These are phyloP conservation scores for Pisolithus thermaeus DNA, from an alignment of 1,284 basidiomycete genomes.

Conservation along the genomic window DNA sequence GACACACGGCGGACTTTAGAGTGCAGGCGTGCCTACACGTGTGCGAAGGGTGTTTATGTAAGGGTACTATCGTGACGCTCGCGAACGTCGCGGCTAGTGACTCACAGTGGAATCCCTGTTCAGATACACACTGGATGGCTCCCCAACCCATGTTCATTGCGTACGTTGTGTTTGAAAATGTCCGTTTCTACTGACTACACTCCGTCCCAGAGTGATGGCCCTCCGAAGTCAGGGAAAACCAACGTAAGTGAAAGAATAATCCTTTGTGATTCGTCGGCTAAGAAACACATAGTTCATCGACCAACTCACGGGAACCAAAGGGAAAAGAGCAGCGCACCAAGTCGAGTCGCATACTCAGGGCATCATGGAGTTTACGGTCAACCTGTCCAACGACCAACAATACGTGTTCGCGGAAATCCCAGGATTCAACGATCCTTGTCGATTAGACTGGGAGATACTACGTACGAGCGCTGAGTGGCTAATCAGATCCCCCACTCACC, in stretches of 20 bases:
- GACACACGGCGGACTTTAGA: too few species aligned
- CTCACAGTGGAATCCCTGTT: too few species aligned
- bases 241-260: too few species aligned
- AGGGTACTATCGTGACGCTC: too few species aligned
- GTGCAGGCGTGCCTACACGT: too few species aligned
- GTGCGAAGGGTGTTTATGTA: too few species aligned
- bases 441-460: slow-evolving; percentile 22
- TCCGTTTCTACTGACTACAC: too few species aligned
- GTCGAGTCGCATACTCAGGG: slow-evolving; percentile 11
- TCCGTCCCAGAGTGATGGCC: neutral
- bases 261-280: neutral
- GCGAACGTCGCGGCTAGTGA: too few species aligned
- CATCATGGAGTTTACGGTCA: slow-evolving; percentile 5
- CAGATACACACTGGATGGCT: too few species aligned
- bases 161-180: too few species aligned
- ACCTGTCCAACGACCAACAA: neutral
- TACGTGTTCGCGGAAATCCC: slow-evolving; percentile 24
- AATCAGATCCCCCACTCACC: neutral
- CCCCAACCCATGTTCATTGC: too few species aligned
- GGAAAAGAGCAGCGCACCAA: neutral
- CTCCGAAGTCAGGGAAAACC: too few species aligned
- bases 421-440: slow-evolving; percentile 21
- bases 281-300: slow-evolving; percentile 15
- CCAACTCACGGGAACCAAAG: slow-evolving; percentile 1
- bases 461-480: slow-evolving; percentile 21